Evolutionary conservation across 768 basidiomycete genomes (phyloP).

Genomic region (Boletus tomentosulus): DNA sequence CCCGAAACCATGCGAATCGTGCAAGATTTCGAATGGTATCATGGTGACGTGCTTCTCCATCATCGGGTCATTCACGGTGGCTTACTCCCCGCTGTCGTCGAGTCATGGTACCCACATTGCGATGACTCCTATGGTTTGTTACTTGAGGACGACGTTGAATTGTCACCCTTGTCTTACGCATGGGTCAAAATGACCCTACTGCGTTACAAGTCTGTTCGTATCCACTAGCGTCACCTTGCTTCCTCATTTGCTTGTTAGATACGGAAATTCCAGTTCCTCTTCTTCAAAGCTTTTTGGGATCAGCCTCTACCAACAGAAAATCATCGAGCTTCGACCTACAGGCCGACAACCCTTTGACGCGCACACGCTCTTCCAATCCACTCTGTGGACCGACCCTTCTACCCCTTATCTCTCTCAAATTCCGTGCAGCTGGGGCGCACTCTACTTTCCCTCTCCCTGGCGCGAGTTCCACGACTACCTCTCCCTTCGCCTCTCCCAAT

Average conservation of each 20-base stretch:
- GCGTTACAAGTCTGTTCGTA: slow-evolving; percentile 54
- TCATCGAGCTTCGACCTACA: slow-evolving; percentile 63
- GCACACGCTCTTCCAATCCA: slow-evolving; percentile 47
- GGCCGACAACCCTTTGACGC: slow-evolving; percentile 71
- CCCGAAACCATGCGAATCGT: slow-evolving; percentile 51
- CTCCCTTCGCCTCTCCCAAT: slow-evolving; percentile 60
- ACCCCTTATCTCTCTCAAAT: slow-evolving; percentile 83
- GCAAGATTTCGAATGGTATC: slow-evolving; percentile 51
- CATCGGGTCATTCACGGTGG: slow-evolving; percentile 78
- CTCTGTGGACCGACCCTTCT: slow-evolving; percentile 38
- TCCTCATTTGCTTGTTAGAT: slow-evolving; percentile 37
- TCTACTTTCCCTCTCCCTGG: slow-evolving; percentile 90
- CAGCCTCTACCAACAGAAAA: slow-evolving; percentile 84
- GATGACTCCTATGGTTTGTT: slow-evolving; percentile 75
- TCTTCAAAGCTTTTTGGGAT: slow-evolving; percentile 65
- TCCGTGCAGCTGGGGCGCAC: slow-evolving; percentile 89
- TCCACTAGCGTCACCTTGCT: neutral
- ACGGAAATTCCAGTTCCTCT: slow-evolving; percentile 41
- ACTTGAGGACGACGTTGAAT: slow-evolving; percentile 83
- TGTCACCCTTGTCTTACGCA: slow-evolving; percentile 80
- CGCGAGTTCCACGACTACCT: slow-evolving; percentile 82
- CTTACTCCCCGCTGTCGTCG: slow-evolving; percentile 76
- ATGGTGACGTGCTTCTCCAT: slow-evolving; percentile 57
- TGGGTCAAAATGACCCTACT: slow-evolving; percentile 82
- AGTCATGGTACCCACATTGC: slow-evolving; percentile 81